Evolutionary conservation across 2,329 filamentous ascomycete species (phyloP).

Genomic region (Pyrenophora tritici-repentis): DNA sequence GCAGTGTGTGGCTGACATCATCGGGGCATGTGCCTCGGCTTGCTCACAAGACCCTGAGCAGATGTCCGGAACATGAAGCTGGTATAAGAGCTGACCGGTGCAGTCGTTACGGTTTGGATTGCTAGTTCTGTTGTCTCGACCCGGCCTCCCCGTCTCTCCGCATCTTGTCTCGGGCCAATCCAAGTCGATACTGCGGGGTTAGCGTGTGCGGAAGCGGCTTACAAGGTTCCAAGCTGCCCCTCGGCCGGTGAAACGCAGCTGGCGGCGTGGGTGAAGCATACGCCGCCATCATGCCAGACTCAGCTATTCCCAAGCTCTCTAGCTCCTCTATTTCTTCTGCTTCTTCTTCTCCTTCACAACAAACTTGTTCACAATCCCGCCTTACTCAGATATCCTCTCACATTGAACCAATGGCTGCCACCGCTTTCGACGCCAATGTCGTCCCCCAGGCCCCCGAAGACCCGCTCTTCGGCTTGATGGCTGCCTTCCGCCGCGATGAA

Average conservation of each 20-base stretch:
- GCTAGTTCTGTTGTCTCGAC: constrained; percentile 9
- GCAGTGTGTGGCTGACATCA: constrained; percentile 23
- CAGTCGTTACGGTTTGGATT: constrained; percentile 10
- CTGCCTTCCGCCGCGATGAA: constrained; percentile 81
- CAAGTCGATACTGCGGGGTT: constrained; percentile 30
- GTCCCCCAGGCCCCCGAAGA: constrained; percentile 94
- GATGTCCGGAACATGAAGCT: constrained; percentile 9
- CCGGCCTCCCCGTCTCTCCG: constrained; percentile 1
- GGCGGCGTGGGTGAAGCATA: constrained; percentile 19
- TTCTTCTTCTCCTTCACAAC: constrained; percentile 17
- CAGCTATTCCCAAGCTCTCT: constrained; percentile 16
- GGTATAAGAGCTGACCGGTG: constrained; percentile 20
- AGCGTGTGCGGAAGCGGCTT: constrained; percentile 27
- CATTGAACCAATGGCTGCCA: constrained; percentile 66
- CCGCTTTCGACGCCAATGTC: constrained; percentile 74
- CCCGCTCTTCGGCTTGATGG: constrained; percentile 89
- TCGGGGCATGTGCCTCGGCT: constrained; percentile 33
- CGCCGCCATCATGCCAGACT: constrained; percentile 31
- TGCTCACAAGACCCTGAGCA: constrained; percentile 18
- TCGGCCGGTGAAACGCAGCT: constrained; percentile 34
- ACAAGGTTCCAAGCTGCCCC: constrained; percentile 8
- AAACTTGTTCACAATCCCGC: constrained; percentile 44
- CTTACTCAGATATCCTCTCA: constrained; percentile 67
- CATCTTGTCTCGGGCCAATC: constrained; percentile 21
- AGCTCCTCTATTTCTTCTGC: constrained; percentile 10